These are phyloP conservation scores for Barbarea vulgaris DNA, from an alignment of 345 rosid species.

Conservation along the genomic window DNA sequence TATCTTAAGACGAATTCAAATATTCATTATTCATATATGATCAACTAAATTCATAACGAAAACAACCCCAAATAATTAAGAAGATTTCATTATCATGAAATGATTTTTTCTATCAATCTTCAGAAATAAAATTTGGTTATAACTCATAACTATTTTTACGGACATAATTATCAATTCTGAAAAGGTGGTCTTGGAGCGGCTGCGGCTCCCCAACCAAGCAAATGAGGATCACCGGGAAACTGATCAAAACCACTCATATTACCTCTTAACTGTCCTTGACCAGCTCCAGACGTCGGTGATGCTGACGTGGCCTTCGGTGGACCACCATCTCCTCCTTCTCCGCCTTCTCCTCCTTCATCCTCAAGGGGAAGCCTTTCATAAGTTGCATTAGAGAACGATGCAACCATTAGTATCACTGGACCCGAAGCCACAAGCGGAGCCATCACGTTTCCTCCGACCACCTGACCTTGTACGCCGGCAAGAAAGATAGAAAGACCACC, in stretches of 20 bases:
- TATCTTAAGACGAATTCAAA: conserved; percentile 18
- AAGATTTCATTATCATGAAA: conserved; percentile 26
- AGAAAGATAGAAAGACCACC: conserved; percentile 69
- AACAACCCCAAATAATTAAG: conserved; percentile 8
- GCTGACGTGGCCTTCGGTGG: conserved; percentile 40
- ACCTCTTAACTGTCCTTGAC: conserved; percentile 48
- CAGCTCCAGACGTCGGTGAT: conserved; percentile 50
- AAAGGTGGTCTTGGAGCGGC: conserved; percentile 58
- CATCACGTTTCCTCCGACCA: conserved; percentile 71
- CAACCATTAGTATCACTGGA: conserved; percentile 73
- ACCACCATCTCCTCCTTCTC: conserved; percentile 29
- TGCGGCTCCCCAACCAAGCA: conserved; percentile 63
- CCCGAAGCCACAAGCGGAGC: conserved; percentile 68
- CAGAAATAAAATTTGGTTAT: conserved; percentile 19
- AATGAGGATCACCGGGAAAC: conserved; percentile 58
- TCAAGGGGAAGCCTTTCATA: conserved; percentile 70
- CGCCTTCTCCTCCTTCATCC: conserved; percentile 46
- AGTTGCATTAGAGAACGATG: conserved; percentile 73
- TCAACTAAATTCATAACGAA: conserved; percentile 14
- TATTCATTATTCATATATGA: conserved; percentile 32
- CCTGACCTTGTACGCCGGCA: conserved; percentile 72
- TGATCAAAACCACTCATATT: conserved; percentile 49
- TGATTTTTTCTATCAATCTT: neutral
- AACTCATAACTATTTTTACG: conserved; percentile 30
- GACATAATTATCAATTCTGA: conserved; percentile 33